phyloP scores from a whole-genome alignment of 306 rosid genomes.

The Malus orientalis region DNA sequence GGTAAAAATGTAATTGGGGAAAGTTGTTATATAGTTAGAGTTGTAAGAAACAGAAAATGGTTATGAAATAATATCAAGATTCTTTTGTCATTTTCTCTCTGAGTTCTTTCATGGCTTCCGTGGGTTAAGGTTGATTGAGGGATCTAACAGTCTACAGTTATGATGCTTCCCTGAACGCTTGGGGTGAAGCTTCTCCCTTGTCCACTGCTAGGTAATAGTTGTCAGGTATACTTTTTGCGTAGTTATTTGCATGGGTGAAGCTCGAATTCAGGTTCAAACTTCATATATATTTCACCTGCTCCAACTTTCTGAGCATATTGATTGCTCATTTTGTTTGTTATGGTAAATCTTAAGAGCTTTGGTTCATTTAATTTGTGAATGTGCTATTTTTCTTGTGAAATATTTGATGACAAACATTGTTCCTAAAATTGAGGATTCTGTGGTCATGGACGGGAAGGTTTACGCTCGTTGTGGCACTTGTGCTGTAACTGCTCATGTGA shows the following conservation, averaged over 20 bases:
- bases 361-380: constrained; percentile 5
- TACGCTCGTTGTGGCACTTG: constrained; percentile 50
- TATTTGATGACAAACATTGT: constrained; percentile 52
- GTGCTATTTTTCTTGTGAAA: constrained; percentile 78
- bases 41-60: no score
- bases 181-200: constrained; percentile 59
- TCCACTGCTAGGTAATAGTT: constrained; percentile 67
- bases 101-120: no score
- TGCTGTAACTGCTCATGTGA: constrained; percentile 39
- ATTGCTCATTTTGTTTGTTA: not conserved
- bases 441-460: constrained; percentile 74
- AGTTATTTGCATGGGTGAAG: not conserved
- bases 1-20: no score
- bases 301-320: not conserved
- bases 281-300: not conserved
- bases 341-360: not conserved
- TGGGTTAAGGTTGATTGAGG: no score
- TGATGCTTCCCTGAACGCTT: constrained; percentile 47
- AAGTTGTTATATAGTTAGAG: no score
- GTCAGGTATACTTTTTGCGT: not conserved
- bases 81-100: no score
- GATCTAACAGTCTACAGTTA: constrained; percentile 26
- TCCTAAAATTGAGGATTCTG: constrained; percentile 61
- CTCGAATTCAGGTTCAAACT: not conserved
- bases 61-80: no score